A percentile compares a stretch with the other conserved stretches of the same genome.
Conservation (phyloP, 495 filamentous ascomycete genomes). For the Amphirosellinia nigrospora region DNA sequence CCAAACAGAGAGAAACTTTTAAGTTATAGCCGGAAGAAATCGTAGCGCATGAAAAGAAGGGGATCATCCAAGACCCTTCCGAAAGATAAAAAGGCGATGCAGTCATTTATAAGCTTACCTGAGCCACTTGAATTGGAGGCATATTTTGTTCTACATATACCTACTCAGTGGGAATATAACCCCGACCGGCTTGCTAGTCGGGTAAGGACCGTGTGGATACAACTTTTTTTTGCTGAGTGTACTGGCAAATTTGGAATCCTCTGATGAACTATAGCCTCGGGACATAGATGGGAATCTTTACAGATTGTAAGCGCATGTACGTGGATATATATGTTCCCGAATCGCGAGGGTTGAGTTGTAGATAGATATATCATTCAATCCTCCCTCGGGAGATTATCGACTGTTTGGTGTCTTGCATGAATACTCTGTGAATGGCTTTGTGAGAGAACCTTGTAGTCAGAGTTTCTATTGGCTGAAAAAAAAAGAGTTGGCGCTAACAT, state of each 20-base stretch:
- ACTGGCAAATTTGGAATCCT: slow-evolving; percentile 1
- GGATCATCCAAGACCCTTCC: neutral
- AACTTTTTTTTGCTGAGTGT: slow-evolving; percentile 19
- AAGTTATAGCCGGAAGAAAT: neutral
- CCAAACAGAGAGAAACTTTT: neutral
- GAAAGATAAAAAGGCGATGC: neutral
- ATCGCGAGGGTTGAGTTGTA: neutral
- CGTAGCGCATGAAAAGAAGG: neutral
- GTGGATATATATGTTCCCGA: neutral
- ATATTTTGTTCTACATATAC: neutral
- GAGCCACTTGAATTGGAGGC: neutral
- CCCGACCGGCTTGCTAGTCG: slow-evolving; percentile 21
- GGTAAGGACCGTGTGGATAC: slow-evolving; percentile 14
- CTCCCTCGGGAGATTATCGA: neutral
- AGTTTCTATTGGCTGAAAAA: neutral
- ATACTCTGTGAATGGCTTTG: neutral
- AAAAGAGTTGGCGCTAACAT: slow-evolving; percentile 8
- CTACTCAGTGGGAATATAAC: slow-evolving; percentile 19
- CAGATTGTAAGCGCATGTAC: neutral
- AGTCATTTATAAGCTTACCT: neutral
- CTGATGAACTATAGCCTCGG: neutral
- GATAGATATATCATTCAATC: neutral
- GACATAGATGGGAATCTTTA: no score
- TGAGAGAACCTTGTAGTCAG: neutral
- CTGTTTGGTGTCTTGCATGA: neutral